These are phyloP conservation scores for Lotmaria passim DNA, from an alignment of 208 protist species.

Conservation along the genomic window DNA sequence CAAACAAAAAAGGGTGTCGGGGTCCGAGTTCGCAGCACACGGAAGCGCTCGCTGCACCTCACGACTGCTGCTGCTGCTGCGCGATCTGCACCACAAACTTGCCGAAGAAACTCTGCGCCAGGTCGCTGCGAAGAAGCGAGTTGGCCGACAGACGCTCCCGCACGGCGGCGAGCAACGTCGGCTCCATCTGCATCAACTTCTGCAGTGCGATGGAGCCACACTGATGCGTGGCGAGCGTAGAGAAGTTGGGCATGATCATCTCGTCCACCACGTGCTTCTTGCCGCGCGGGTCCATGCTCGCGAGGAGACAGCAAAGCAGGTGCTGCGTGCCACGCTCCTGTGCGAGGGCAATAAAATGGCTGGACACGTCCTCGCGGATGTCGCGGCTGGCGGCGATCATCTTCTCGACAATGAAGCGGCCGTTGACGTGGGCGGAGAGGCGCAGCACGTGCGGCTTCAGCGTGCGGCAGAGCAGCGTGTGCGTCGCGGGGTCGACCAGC, in stretches of 20 bases:
- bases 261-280: constrained; percentile 60
- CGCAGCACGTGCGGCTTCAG: constrained; percentile 60
- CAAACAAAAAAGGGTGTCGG: not conserved
- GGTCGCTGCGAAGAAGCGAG: constrained; percentile 54
- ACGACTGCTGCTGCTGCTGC: constrained; percentile 22
- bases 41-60: no score
- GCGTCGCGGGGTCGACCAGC: constrained; percentile 67
- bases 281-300: constrained; percentile 70
- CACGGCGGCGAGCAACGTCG: constrained; percentile 51
- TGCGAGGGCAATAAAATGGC: constrained; percentile 68
- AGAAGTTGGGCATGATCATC: constrained; percentile 55
- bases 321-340: constrained; percentile 83
- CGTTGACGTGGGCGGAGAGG: constrained; percentile 81
- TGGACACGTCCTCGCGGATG: constrained; percentile 75
- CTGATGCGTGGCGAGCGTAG: constrained; percentile 59
- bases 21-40: no score
- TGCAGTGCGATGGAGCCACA: constrained; percentile 81
- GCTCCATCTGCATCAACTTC: constrained; percentile 80
- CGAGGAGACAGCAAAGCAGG: constrained; percentile 70
- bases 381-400: constrained; percentile 76
- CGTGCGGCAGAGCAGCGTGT: constrained; percentile 69
- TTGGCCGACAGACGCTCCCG: constrained; percentile 46
- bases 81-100: constrained; percentile 90
- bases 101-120: constrained; percentile 84
- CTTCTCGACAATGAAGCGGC: constrained; percentile 88